Evolutionary conservation across 176 grass and related monocot genomes (phyloP).

Genomic region (Dactylis glomerata): DNA sequence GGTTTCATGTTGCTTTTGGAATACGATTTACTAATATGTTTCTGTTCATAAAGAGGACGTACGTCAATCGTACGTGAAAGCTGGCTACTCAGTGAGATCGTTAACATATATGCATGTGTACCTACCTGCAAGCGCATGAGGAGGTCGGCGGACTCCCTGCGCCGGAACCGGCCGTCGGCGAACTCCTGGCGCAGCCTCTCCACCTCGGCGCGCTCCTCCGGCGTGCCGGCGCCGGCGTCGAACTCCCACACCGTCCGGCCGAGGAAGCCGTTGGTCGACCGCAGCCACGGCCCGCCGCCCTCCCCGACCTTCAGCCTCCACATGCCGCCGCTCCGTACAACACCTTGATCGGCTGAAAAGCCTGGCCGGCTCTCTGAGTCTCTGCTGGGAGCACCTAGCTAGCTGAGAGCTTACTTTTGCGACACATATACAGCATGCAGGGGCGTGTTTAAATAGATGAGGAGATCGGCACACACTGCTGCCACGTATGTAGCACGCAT

Average conservation of each 20-base stretch:
- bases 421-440: too few relatives aligned
- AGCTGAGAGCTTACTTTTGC: too few relatives aligned
- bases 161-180: constrained; percentile 27
- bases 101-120: not conserved
- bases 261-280: constrained; percentile 39
- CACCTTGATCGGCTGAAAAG: not conserved
- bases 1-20: not conserved
- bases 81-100: too few relatives aligned
- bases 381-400: not conserved
- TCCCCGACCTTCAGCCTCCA: constrained; percentile 62
- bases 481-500: not conserved
- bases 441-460: not conserved
- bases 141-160: constrained; percentile 50
- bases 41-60: too few relatives aligned
- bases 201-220: constrained; percentile 42
- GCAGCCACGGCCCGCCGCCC: constrained; percentile 37
- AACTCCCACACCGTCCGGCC: constrained; percentile 60
- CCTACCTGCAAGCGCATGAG: constrained; percentile 59
- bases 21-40: not conserved
- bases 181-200: constrained; percentile 39
- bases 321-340: constrained; percentile 22
- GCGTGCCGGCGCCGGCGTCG: constrained; percentile 29
- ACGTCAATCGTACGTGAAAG: too few relatives aligned
- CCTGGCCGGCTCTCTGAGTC: too few relatives aligned
- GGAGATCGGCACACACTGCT: not conserved